These are phyloP conservation scores for Sanguinoderma infundibulare DNA, from an alignment of 1,284 basidiomycete species.

Conservation along the genomic window DNA sequence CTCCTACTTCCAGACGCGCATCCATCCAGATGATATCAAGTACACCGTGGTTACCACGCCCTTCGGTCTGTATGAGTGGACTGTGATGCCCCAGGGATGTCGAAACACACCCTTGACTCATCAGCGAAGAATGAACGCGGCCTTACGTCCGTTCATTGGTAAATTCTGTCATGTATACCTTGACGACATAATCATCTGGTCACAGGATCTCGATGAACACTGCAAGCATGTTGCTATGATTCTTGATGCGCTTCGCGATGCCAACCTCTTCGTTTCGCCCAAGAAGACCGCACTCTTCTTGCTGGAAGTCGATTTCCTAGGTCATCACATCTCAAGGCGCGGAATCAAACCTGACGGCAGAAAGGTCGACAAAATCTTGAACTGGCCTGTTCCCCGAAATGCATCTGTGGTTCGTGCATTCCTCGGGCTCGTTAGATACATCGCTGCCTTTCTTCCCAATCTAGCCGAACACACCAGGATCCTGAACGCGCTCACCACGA, in stretches of 20 bases:
- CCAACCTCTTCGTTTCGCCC: conserved; percentile 25
- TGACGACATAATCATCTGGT: conserved; percentile 9
- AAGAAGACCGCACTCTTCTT: conserved; percentile 24
- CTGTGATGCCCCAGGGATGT: too few species aligned
- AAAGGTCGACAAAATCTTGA: conserved; percentile 37
- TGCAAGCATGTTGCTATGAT: not conserved
- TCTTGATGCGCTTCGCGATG: conserved; percentile 25
- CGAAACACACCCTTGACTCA: conserved; percentile 42
- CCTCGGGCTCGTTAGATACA: conserved; percentile 42
- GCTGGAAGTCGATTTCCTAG: conserved; percentile 28
- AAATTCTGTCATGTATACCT: conserved; percentile 1
- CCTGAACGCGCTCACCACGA: conserved; percentile 17
- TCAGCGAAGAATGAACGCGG: conserved; percentile 37
- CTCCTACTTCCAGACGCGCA: conserved; percentile 43
- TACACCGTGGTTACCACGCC: conserved; percentile 44
- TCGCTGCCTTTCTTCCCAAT: conserved; percentile 38
- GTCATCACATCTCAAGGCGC: conserved; percentile 25
- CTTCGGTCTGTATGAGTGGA: conserved; percentile 44
- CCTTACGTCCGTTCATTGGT: conserved; percentile 26
- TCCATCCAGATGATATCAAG: conserved; percentile 41
- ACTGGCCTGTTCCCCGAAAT: conserved; percentile 39
- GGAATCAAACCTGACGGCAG: conserved; percentile 31
- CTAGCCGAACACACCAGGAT: conserved; percentile 39
- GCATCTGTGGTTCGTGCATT: conserved; percentile 38
- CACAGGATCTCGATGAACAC: not conserved